Evolutionary conservation across 2,329 filamentous ascomycete species (phyloP).

Genomic region (Hypoxylon sp.): DNA sequence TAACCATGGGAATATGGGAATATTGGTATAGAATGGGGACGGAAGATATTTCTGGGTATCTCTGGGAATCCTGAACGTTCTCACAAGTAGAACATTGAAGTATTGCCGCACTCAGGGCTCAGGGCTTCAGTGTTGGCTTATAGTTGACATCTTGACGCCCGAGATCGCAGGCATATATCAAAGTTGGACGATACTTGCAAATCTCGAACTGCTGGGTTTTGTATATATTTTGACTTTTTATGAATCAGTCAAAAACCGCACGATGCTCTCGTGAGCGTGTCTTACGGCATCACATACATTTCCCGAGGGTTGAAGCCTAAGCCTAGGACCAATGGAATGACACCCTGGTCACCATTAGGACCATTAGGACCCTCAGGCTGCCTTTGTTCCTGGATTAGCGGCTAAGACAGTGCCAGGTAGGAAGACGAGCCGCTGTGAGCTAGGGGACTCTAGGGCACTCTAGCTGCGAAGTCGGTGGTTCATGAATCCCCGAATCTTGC

Average conservation of each 20-base stretch:
- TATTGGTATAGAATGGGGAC: conserved; percentile 19
- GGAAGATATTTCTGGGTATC: not conserved
- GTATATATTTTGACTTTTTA: conserved; percentile 11
- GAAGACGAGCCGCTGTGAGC: conserved; percentile 13
- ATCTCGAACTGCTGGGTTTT: not conserved
- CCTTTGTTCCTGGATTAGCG: conserved; percentile 24
- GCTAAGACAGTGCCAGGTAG: conserved; percentile 14
- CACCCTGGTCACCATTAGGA: not conserved
- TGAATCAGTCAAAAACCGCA: conserved; percentile 3
- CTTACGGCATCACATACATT: conserved; percentile 31
- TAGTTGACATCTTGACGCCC: not conserved
- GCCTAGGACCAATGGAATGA: conserved; percentile 32
- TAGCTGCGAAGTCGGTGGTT: conserved; percentile 27
- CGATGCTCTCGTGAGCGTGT: conserved; percentile 26
- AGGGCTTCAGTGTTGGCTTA: no score
- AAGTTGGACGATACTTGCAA: no score
- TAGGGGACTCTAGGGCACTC: not conserved
- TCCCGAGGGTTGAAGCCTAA: conserved; percentile 28
- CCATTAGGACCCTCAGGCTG: not conserved
- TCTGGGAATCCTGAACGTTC: conserved; percentile 5
- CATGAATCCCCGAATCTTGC: conserved; percentile 33
- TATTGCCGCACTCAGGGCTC: no score
- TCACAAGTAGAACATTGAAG: conserved; percentile 16
- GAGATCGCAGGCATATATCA: no score
- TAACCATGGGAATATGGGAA: not conserved